Evolutionary conservation across 2,329 filamentous ascomycete species (phyloP).

Genomic region (Nothophaeocryptopus gaeumannii): DNA sequence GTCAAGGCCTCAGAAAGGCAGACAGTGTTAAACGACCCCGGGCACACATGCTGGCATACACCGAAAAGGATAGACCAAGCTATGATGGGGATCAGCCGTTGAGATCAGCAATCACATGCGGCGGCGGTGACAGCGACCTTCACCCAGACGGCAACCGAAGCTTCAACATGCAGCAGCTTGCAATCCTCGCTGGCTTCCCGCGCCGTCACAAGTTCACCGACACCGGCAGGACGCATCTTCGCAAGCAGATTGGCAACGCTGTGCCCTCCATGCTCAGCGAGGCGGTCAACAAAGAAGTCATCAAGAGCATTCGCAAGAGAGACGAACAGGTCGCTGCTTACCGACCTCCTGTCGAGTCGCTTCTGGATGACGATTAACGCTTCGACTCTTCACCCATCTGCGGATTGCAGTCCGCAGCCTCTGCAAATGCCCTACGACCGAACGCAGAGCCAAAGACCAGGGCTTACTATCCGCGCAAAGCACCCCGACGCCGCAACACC

Average conservation of each 20-base stretch:
- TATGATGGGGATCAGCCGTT: neutral
- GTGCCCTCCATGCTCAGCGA: slow-evolving; percentile 52
- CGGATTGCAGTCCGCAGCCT: too few species aligned
- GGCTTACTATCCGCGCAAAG: too few species aligned
- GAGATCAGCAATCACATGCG: neutral
- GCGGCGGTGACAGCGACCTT: slow-evolving; percentile 44
- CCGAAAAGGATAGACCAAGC: neutral
- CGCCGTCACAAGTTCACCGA: slow-evolving; percentile 67
- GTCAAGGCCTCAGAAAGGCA: neutral
- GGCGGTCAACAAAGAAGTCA: too few species aligned
- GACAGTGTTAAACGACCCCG: slow-evolving; percentile 1
- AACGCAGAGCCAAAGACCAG: too few species aligned
- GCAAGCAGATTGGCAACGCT: slow-evolving; percentile 72
- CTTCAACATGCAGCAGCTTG: slow-evolving; percentile 63
- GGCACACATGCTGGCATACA: neutral
- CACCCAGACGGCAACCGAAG: slow-evolving; percentile 63
- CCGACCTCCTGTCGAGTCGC: too few species aligned
- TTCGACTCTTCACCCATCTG: too few species aligned
- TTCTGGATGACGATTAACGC: too few species aligned
- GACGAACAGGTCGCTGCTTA: too few species aligned
- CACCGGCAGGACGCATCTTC: slow-evolving; percentile 47
- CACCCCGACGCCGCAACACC: too few species aligned
- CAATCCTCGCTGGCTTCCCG: slow-evolving; percentile 42
- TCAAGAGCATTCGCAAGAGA: too few species aligned
- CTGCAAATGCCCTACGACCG: too few species aligned